Evolutionary conservation across 2,329 filamentous ascomycete genomes (phyloP).

Genomic region (Acephala macrosclerotiorum): DNA sequence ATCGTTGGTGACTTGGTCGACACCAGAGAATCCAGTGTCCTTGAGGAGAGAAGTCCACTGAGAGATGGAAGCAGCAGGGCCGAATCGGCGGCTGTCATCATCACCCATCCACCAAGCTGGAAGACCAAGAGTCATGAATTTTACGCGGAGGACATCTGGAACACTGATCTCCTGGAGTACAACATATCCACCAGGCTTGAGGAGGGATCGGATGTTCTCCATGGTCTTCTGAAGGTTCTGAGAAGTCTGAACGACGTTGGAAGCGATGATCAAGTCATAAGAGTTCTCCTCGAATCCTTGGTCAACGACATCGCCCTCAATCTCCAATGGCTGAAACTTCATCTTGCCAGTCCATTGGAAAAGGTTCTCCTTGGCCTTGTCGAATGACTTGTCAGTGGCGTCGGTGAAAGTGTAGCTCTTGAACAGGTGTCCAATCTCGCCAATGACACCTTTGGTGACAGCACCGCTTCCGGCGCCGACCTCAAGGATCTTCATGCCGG

Average conservation of each 20-base stretch:
- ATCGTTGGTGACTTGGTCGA: constrained; percentile 21
- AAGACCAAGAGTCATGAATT: constrained; percentile 13
- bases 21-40: constrained; percentile 15
- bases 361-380: constrained; percentile 42
- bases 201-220: constrained; percentile 38
- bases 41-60: constrained; percentile 13
- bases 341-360: constrained; percentile 30
- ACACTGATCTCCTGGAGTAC: constrained; percentile 38
- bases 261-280: constrained; percentile 37
- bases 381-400: constrained; percentile 51
- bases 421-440: constrained; percentile 23
- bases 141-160: constrained; percentile 6
- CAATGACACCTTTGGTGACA: constrained; percentile 8
- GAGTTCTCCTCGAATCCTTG: constrained; percentile 28
- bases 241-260: constrained; percentile 37
- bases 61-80: constrained; percentile 10
- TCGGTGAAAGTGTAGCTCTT: constrained; percentile 48
- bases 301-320: constrained; percentile 12
- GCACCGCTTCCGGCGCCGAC: constrained; percentile 6
- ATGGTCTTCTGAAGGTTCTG: constrained; percentile 36
- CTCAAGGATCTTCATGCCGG: constrained; percentile 14
- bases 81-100: constrained; percentile 4
- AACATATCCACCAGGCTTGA: constrained; percentile 41
- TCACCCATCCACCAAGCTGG: constrained; percentile 16
- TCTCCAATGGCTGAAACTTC: constrained; percentile 42